Evolutionary conservation across 345 rosid genomes (phyloP), one percentile per base, ranked within the genome.

Genomic region (Gossypium anomalum): DNA sequence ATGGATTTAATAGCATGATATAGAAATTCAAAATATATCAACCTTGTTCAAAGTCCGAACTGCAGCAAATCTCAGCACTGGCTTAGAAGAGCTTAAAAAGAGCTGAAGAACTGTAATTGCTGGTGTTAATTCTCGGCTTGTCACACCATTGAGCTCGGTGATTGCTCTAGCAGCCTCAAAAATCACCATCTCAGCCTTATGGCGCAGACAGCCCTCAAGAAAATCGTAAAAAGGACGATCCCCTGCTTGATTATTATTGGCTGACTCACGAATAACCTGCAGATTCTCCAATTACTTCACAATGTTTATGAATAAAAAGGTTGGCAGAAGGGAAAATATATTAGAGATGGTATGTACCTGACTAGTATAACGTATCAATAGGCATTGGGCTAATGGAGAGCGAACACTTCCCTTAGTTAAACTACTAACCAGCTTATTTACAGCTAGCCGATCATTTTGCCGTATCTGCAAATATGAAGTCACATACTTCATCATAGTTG

Each of bases 81-180:
- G 98, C 87, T 88, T 94, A 22, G 98, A 94, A 68, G 98, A 94
- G 84, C 98, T 94, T 83, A 92, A 83, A 79, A 94, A 94, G 56
- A 94, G 98, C 87, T 92, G 98, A 56, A 94, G 95, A 79, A 93
- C 98, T 75, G 98, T 92, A 68, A 94, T 92, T 70, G 98, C 98
- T 65, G 98, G 98, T 72, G 98, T 92, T 85, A 94, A 70, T 85
- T 94, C 98, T 75, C 93, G 85, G 88, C 85, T 91, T 75, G 98
- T 88, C 77, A 92, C 98, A 51, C 94, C 97, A 86, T 82, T 88
- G 77, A 94, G 97, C 89, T 89, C 98, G 3, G 98, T 94, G 77
- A 94, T 94, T n/a, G 98, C 98, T 82, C 98, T 91, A 75, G 98
- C 98, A 78, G 98, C 97, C 88, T 93, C 98, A 82, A 94, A 90